Evolutionary conservation across 768 basidiomycete species (phyloP).

Genomic region (Phaffia tasmanica): DNA sequence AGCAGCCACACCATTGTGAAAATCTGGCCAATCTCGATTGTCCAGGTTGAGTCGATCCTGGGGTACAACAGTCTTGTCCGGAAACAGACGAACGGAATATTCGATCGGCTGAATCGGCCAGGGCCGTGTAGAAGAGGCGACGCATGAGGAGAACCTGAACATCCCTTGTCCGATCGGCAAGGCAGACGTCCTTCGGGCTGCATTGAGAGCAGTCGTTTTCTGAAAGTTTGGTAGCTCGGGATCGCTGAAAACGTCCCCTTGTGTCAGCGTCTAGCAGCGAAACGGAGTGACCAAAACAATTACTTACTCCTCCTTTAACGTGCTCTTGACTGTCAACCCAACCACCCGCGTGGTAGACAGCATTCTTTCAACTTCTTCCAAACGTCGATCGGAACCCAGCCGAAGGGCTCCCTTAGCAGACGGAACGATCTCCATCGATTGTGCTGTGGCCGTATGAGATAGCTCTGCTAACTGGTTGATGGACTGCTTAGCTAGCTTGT

Average conservation of each 20-base stretch:
- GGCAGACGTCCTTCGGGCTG: constrained; percentile 80
- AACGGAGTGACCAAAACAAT: constrained; percentile 42
- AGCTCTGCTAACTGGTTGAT: no score
- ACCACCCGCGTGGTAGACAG: constrained; percentile 66
- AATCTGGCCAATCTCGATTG: constrained; percentile 81
- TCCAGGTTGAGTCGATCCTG: constrained; percentile 62
- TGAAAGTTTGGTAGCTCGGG: constrained; percentile 78
- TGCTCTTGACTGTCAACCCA: constrained; percentile 46
- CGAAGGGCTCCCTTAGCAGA: constrained; percentile 38
- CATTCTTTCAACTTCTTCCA: constrained; percentile 87
- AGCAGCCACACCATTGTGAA: constrained; percentile 92
- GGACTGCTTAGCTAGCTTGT: no score
- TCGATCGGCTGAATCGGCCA: constrained; percentile 36
- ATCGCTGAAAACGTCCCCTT: constrained; percentile 47
- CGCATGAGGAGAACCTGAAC: constrained; percentile 78
- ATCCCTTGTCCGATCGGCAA: constrained; percentile 80
- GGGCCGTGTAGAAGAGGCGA: constrained; percentile 48
- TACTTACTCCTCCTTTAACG: constrained; percentile 54
- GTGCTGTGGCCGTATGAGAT: not conserved
- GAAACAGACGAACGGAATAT: constrained; percentile 56
- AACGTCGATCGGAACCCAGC: constrained; percentile 75
- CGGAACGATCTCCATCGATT: not conserved
- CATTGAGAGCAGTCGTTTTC: constrained; percentile 63
- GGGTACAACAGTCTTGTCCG: constrained; percentile 52
- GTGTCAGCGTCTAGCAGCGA: not conserved